Evolutionary conservation across 2,329 filamentous ascomycete genomes (phyloP).

Genomic region (Salinomyces thailandicus): DNA sequence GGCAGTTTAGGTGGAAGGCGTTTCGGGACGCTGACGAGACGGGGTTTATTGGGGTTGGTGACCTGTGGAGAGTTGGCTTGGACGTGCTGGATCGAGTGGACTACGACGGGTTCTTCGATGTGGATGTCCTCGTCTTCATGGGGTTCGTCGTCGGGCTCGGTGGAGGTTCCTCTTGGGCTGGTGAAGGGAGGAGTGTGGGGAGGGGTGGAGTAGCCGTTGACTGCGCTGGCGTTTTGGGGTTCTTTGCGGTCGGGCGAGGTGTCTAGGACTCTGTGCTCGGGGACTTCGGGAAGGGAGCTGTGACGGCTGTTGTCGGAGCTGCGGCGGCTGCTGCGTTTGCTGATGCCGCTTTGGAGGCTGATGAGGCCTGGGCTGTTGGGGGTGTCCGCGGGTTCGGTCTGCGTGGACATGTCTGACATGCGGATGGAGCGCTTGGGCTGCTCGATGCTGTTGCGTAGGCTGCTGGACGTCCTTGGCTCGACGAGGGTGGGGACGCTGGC

Average conservation of each 20-base stretch:
- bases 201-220: conserved; percentile 24
- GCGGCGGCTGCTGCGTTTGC: conserved; percentile 15
- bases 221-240: conserved; percentile 6
- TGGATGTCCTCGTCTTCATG: conserved; percentile 35
- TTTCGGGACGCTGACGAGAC: conserved; percentile 76
- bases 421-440: conserved; percentile 8
- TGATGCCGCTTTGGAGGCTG: conserved; percentile 10
- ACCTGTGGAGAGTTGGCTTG: conserved; percentile 39
- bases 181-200: conserved; percentile 20
- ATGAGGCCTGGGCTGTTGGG: conserved; percentile 10
- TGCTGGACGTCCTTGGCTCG: conserved; percentile 21
- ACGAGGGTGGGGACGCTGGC: conserved; percentile 14
- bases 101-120: conserved; percentile 40
- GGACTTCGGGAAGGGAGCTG: conserved; percentile 13
- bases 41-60: conserved; percentile 60
- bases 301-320: conserved; percentile 12
- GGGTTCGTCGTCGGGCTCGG: conserved; percentile 2
- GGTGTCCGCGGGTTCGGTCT: conserved; percentile 19
- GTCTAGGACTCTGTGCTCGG: conserved; percentile 19
- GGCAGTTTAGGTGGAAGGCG: conserved; percentile 68
- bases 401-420: conserved; percentile 22
- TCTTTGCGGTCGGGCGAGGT: conserved; percentile 4
- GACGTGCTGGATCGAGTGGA: conserved; percentile 58
- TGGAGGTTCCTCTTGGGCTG: not conserved
- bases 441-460: conserved; percentile 22